Evolutionary conservation across 768 basidiomycete genomes (phyloP).

Genomic region (Agaricus blazei): DNA sequence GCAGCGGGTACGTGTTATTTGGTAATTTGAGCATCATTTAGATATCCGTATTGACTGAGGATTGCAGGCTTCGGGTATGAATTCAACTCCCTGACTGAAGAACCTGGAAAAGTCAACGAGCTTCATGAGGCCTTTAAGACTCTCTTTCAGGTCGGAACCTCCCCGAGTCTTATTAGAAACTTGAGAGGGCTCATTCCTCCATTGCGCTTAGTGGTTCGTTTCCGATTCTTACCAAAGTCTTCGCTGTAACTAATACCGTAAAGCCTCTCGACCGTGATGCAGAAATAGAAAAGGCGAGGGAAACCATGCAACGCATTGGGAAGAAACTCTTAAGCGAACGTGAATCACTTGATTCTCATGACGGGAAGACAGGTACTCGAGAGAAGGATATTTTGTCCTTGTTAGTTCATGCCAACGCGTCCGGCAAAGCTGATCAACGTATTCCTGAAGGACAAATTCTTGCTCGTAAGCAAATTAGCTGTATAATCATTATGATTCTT

Average conservation of each 20-base stretch:
- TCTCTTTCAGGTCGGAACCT: constrained; percentile 40
- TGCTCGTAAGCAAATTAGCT: constrained; percentile 32
- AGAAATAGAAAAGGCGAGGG: constrained; percentile 24
- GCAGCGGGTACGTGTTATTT: constrained; percentile 23
- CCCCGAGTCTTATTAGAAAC: constrained; percentile 27
- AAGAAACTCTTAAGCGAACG: constrained; percentile 42
- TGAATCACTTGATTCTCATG: constrained; percentile 31
- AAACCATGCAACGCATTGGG: constrained; percentile 47
- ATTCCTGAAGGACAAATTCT: constrained; percentile 62
- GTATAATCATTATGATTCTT: neutral
- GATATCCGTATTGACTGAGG: neutral
- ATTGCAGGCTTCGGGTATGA: constrained; percentile 28
- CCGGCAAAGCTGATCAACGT: constrained; percentile 49
- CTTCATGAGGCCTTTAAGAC: constrained; percentile 48
- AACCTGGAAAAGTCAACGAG: constrained; percentile 35
- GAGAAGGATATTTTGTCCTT: constrained; percentile 55
- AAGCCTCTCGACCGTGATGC: constrained; percentile 28
- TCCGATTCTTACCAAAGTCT: neutral
- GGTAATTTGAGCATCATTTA: neutral
- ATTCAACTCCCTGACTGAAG: constrained; percentile 25
- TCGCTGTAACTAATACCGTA: neutral
- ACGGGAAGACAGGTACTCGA: constrained; percentile 22
- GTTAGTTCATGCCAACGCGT: constrained; percentile 60
- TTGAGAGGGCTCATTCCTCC: constrained; percentile 25
- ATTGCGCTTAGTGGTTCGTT: neutral